These are phyloP conservation scores for Parsonsia alboflavescens DNA, from an alignment of 257 asterid genomes.

Conservation along the genomic window DNA sequence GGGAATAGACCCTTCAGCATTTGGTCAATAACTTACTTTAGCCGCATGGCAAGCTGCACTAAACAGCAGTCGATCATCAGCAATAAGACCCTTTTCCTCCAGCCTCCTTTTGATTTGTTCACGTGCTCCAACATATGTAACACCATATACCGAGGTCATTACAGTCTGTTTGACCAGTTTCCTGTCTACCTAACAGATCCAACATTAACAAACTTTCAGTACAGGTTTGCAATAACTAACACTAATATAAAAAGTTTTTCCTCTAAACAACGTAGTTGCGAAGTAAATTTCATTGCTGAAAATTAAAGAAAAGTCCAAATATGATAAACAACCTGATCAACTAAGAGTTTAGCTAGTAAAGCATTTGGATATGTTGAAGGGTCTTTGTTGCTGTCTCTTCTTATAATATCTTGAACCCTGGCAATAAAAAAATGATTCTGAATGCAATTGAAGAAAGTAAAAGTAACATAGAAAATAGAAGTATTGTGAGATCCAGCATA, in stretches of 20 bases:
- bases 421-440: slow-evolving; percentile 19
- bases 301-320: slow-evolving; percentile 2
- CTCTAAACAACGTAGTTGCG: background rate
- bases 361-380: slow-evolving; percentile 65
- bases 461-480: background rate
- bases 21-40: slow-evolving; percentile 46
- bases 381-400: slow-evolving; percentile 71
- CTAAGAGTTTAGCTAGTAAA: slow-evolving; percentile 65
- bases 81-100: slow-evolving; percentile 83
- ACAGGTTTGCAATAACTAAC: background rate
- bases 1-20: background rate
- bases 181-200: slow-evolving; percentile 74
- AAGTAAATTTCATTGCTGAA: background rate
- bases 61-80: slow-evolving; percentile 69
- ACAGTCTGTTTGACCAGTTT: slow-evolving; percentile 95
- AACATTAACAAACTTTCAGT: slow-evolving; percentile 22
- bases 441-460: background rate
- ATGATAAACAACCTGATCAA: slow-evolving; percentile 60
- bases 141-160: slow-evolving; percentile 98
- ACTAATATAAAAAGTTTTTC: background rate
- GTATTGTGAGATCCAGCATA: background rate
- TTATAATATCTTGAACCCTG: slow-evolving; percentile 83
- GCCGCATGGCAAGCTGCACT: slow-evolving; percentile 90
- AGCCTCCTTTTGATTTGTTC: slow-evolving; percentile 87
- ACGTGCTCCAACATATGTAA: slow-evolving; percentile 94